Evolutionary conservation across 169 alveolate species (phyloP).

Genomic region (Plasmodium yoelii): DNA sequence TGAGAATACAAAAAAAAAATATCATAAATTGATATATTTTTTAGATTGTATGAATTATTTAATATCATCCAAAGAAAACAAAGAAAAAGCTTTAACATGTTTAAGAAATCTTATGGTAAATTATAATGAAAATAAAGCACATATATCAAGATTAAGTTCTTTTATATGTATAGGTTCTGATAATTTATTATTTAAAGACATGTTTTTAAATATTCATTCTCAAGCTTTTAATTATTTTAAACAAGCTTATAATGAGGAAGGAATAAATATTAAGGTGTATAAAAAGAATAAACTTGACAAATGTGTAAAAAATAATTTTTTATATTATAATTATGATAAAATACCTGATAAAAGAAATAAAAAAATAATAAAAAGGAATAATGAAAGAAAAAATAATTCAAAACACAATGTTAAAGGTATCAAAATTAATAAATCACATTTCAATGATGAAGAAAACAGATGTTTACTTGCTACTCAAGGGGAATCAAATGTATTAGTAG

Average conservation of each 20-base stretch:
- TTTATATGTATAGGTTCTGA: slow-evolving; percentile 72
- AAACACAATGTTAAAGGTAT: too few species aligned
- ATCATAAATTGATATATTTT: slow-evolving; percentile 33
- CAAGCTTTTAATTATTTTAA: slow-evolving; percentile 57
- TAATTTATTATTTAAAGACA: slow-evolving; percentile 41
- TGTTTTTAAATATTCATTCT: slow-evolving; percentile 53
- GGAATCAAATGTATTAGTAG: background rate
- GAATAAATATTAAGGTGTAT: slow-evolving; percentile 13
- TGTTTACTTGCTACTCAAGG: too few species aligned
- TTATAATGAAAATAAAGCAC: slow-evolving; percentile 50
- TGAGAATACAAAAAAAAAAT: slow-evolving; percentile 43
- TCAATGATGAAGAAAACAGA: too few species aligned
- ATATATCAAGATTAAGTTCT: slow-evolving; percentile 65
- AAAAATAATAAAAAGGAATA: too few species aligned
- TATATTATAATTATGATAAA: too few species aligned
- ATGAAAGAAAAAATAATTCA: too few species aligned
- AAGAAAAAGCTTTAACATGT: slow-evolving; percentile 51
- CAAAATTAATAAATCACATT: too few species aligned
- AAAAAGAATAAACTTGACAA: background rate
- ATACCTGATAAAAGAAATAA: too few species aligned
- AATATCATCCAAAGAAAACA: slow-evolving; percentile 33
- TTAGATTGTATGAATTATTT: slow-evolving; percentile 60
- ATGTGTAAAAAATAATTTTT: background rate
- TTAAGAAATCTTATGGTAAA: slow-evolving; percentile 56
- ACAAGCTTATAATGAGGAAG: slow-evolving; percentile 68